Conservation (phyloP, 306 rosid genomes). For the Vicia faba region DNA sequence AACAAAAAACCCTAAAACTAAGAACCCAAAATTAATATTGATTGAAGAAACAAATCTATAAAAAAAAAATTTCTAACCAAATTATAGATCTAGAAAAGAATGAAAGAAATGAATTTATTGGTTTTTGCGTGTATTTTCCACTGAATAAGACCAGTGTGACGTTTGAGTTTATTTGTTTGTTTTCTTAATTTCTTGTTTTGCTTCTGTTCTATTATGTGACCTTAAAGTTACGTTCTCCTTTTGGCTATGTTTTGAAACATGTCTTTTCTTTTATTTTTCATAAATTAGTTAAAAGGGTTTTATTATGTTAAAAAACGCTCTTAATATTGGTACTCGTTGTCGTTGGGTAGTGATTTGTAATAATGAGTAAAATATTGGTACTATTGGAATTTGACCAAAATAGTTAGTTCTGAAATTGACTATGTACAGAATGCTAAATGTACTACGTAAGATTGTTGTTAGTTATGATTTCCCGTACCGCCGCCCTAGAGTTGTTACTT, state of each 20-base stretch:
- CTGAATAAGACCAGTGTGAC: background rate
- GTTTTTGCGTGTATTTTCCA: constrained; percentile 4
- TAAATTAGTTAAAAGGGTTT: background rate
- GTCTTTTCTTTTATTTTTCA: background rate
- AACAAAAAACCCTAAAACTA: constrained; percentile 24
- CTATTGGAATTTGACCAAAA: background rate
- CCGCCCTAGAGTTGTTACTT: constrained; percentile 4
- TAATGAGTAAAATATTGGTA: background rate
- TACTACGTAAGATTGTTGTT: background rate
- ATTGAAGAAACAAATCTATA: constrained; percentile 18
- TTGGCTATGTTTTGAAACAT: background rate
- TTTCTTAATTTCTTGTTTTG: background rate
- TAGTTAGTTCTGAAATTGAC: background rate
- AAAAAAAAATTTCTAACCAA: background rate
- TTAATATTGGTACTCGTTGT: background rate
- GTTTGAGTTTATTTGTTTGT: background rate
- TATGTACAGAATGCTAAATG: background rate
- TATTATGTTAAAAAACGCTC: too few relatives aligned
- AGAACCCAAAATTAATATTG: constrained; percentile 23
- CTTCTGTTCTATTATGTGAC: background rate
- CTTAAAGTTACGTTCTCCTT: background rate
- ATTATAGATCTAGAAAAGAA: constrained; percentile 10
- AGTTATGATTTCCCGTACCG: background rate
- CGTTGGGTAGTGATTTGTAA: background rate
- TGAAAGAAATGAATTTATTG: background rate